A percentile compares a stretch with the other conserved stretches of the same genome.
These are phyloP conservation scores for Nakaseomyces sp. DNA, from an alignment of 1,139 yeast genomes.

Conservation along the genomic window DNA sequence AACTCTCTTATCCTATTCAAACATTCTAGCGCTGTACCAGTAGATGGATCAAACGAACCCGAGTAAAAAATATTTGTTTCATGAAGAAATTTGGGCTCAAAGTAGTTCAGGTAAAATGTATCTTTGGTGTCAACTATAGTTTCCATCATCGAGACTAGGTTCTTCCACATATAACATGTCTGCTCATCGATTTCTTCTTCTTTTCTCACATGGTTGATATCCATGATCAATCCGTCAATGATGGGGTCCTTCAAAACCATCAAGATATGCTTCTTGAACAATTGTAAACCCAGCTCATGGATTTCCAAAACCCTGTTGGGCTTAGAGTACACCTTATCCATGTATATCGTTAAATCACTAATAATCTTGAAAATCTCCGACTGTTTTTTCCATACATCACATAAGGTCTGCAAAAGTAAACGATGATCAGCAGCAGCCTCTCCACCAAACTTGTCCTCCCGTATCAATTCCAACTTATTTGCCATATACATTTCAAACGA, in stretches of 20 bases:
- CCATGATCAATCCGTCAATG: conserved; percentile 12
- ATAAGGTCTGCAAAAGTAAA: conserved; percentile 40
- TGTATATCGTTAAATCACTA: conserved; percentile 78
- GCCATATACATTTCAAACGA: conserved; percentile 47
- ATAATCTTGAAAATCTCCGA: conserved; percentile 67
- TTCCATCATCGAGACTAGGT: conserved; percentile 62
- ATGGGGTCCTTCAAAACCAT: conserved; percentile 19
- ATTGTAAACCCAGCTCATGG: conserved; percentile 64
- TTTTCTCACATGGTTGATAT: conserved; percentile 17
- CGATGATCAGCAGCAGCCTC: conserved; percentile 3
- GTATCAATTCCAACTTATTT: conserved; percentile 39
- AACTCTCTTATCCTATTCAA: conserved; percentile 45
- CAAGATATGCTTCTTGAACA: conserved; percentile 44
- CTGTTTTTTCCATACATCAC: conserved; percentile 66
- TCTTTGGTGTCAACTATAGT: conserved; percentile 36
- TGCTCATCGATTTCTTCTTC: conserved; percentile 20
- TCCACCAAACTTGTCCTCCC: conserved; percentile 16
- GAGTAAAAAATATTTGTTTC: conserved; percentile 51
- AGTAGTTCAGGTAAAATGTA: conserved; percentile 51
- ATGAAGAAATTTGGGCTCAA: conserved; percentile 57
- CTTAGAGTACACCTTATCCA: conserved; percentile 74
- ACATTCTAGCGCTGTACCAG: conserved; percentile 43
- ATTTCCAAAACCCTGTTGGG: conserved; percentile 60
- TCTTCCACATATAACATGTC: conserved; percentile 10
- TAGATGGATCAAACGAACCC: conserved; percentile 34